Conservation (phyloP, 177 flowering plant species). For the Vitis hybrid region DNA sequence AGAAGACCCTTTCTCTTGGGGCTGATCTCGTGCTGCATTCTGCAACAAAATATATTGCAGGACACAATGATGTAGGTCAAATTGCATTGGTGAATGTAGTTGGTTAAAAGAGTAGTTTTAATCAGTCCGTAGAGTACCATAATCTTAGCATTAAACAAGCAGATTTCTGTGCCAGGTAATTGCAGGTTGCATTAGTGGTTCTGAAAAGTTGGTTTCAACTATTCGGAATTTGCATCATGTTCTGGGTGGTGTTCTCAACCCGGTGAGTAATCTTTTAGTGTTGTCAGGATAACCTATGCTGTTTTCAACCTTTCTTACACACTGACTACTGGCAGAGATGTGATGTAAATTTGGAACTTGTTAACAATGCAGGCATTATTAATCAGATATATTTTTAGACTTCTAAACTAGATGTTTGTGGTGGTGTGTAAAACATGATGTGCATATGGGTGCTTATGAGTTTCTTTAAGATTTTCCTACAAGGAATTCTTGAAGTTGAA, state of each 20-base stretch:
- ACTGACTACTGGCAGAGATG: background rate
- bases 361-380: background rate
- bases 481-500: too few relatives aligned
- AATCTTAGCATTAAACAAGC: background rate
- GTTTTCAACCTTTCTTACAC: background rate
- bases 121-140: background rate
- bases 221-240: slow-evolving; percentile 85
- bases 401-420: background rate
- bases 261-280: slow-evolving; percentile 52
- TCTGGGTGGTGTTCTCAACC: slow-evolving; percentile 87
- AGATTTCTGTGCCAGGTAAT: slow-evolving; percentile 56
- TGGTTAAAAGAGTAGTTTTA: background rate
- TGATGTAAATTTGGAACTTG: background rate
- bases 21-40: slow-evolving; percentile 95
- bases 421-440: background rate
- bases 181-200: slow-evolving; percentile 92
- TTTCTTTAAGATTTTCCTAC: background rate
- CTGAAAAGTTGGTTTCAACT: slow-evolving; percentile 52
- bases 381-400: background rate
- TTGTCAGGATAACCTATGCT: background rate
- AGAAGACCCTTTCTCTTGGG: slow-evolving; percentile 91
- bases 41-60: slow-evolving; percentile 84
- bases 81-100: background rate
- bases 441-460: background rate
- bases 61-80: slow-evolving; percentile 85